These are phyloP conservation scores for Pestalotiopsis sp. DNA, from an alignment of 2,329 filamentous ascomycete species.

Conservation along the genomic window DNA sequence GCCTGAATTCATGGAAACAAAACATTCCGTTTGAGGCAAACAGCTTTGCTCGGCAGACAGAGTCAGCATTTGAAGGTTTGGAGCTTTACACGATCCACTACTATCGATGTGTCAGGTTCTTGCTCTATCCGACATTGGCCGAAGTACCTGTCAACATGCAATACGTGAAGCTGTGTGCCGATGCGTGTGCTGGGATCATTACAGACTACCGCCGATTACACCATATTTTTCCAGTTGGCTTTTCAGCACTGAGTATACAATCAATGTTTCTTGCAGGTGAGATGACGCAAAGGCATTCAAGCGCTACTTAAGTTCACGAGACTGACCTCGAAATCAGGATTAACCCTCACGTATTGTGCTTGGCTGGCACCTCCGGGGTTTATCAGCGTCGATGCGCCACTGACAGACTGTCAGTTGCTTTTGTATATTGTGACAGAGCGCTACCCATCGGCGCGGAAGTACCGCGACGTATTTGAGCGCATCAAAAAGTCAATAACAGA, in stretches of 20 bases:
- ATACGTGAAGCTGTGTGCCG: conserved; percentile 29
- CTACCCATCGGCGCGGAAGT: conserved; percentile 34
- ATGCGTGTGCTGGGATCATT: conserved; percentile 31
- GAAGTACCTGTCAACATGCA: conserved; percentile 30
- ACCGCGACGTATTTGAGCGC: conserved; percentile 35
- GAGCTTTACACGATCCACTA: conserved; percentile 35
- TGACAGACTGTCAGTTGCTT: conserved; percentile 33
- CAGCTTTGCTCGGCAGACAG: conserved; percentile 28
- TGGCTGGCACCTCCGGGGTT: conserved; percentile 29
- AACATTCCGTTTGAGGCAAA: conserved; percentile 28
- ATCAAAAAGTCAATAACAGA: conserved; percentile 30
- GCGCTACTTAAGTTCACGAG: background rate
- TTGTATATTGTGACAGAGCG: conserved; percentile 35
- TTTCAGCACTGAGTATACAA: conserved; percentile 34
- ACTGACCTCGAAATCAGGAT: conserved; percentile 20
- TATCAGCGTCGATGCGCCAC: conserved; percentile 25
- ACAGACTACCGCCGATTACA: conserved; percentile 29
- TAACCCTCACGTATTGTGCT: conserved; percentile 32
- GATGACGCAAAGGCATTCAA: background rate
- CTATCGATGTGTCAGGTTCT: conserved; percentile 29
- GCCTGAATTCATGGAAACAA: conserved; percentile 29
- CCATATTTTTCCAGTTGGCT: conserved; percentile 33
- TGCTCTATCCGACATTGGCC: conserved; percentile 31
- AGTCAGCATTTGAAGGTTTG: conserved; percentile 28
- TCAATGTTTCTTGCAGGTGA: conserved; percentile 33